phyloP scores from a whole-genome alignment of 177 flowering plant species.

The Telopea speciosissima region DNA sequence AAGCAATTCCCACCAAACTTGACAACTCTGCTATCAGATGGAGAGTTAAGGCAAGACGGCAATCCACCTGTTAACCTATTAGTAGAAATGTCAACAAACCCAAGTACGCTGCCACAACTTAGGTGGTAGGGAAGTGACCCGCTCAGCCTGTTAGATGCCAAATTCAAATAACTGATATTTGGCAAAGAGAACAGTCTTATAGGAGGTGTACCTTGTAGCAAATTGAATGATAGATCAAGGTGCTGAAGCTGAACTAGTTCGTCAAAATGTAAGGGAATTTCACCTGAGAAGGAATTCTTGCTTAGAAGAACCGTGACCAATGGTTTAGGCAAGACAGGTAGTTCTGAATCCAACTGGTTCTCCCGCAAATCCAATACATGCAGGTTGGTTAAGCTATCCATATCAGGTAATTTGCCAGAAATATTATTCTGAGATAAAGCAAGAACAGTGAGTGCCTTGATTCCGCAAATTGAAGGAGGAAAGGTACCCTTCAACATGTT shows the following conservation, averaged over 20 bases:
- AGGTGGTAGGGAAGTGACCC: conserved; percentile 51
- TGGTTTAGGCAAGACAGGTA: conserved; percentile 57
- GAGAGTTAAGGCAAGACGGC: conserved; percentile 62
- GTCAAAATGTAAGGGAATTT: conserved; percentile 51
- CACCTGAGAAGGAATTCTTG: conserved; percentile 53
- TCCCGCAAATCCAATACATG: conserved; percentile 78
- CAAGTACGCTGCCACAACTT: conserved; percentile 58
- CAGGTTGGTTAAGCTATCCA: conserved; percentile 50
- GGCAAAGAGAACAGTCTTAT: conserved; percentile 55
- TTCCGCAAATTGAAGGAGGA: conserved; percentile 52
- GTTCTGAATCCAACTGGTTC: conserved; percentile 56
- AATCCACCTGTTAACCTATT: conserved; percentile 60
- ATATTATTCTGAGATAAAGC: conserved; percentile 55
- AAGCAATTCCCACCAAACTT: conserved; percentile 73
- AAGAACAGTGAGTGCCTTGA: conserved; percentile 42
- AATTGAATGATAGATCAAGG: conserved; percentile 70
- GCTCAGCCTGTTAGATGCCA: conserved; percentile 61
- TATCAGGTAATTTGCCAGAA: conserved; percentile 70
- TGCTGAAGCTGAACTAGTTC: conserved; percentile 57
- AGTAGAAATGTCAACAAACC: conserved; percentile 66
- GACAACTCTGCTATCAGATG: conserved; percentile 40
- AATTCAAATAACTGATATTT: conserved; percentile 64
- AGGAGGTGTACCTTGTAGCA: conserved; percentile 44
- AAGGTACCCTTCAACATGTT: conserved; percentile 63
- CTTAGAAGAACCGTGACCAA: conserved; percentile 56